These are phyloP conservation scores for Coprinellus micaceus DNA, from an alignment of 768 basidiomycete genomes.

Conservation along the genomic window DNA sequence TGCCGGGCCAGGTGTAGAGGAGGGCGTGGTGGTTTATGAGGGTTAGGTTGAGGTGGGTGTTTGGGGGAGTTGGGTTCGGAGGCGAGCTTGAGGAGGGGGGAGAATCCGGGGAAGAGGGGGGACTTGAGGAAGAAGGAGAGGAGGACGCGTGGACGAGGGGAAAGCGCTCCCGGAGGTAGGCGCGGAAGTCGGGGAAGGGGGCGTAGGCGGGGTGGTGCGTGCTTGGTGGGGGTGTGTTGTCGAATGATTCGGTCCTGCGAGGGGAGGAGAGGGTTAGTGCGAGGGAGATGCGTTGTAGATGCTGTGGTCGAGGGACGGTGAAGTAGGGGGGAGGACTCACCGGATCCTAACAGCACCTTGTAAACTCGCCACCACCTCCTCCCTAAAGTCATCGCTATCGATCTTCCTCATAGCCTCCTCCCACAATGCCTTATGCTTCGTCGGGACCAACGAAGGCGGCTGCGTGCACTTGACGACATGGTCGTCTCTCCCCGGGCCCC, in stretches of 20 bases:
- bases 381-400: background rate
- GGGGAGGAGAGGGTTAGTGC: background rate
- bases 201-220: constrained; percentile 26
- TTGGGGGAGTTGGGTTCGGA: background rate
- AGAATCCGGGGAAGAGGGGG: too few relatives aligned
- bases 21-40: constrained; percentile 4
- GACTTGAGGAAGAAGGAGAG: too few relatives aligned
- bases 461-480: background rate
- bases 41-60: constrained; percentile 15
- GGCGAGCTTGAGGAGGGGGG: background rate
- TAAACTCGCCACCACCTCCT: background rate
- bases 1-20: constrained; percentile 14
- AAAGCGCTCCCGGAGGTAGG: constrained; percentile 24
- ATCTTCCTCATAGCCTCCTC: background rate
- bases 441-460: background rate
- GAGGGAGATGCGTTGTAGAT: background rate
- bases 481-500: too few relatives aligned
- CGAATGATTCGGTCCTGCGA: constrained; percentile 17
- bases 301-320: background rate
- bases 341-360: constrained; percentile 1
- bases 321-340: background rate
- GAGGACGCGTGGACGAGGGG: constrained; percentile 27
- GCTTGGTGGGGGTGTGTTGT: constrained; percentile 26
- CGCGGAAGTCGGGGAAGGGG: constrained; percentile 23
- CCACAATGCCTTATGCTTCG: background rate